Evolutionary conservation across 1,139 yeast species (phyloP).

Genomic region (Sugiyamaella japonica): DNA sequence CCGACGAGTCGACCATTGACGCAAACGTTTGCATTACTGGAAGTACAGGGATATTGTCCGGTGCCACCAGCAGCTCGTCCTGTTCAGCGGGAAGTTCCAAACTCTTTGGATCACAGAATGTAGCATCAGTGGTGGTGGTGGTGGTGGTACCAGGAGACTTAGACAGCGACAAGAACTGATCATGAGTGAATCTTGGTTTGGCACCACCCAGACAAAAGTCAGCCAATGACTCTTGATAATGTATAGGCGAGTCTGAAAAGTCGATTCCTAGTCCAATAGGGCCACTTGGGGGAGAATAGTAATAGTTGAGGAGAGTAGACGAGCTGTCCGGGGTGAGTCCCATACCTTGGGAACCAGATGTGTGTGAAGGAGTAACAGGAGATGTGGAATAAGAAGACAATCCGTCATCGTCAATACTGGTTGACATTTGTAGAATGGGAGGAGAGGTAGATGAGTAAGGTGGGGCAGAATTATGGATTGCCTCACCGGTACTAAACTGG

Average conservation of each 20-base stretch:
- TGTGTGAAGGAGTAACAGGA: conserved; percentile 21
- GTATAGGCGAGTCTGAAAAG: conserved; percentile 17
- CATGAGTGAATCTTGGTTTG: conserved; percentile 2
- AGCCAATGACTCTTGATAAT: conserved; percentile 17
- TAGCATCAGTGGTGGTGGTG: conserved; percentile 4
- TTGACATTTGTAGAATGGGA: conserved; percentile 12
- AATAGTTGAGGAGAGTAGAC: conserved; percentile 4
- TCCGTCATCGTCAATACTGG: conserved; percentile 14
- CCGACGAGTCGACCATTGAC: neutral
- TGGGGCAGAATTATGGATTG: neutral
- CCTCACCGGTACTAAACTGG: neutral
- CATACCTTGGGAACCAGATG: conserved; percentile 3
- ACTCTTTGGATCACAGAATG: conserved; percentile 32
- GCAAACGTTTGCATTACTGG: neutral
- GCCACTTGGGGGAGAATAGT: conserved; percentile 13
- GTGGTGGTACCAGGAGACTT: conserved; percentile 5
- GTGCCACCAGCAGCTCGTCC: neutral
- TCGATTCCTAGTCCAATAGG: conserved; percentile 20
- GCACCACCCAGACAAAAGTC: conserved; percentile 15
- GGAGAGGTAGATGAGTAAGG: conserved; percentile 12
- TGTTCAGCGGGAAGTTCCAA: conserved; percentile 22
- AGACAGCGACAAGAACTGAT: conserved; percentile 1
- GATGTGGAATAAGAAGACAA: conserved; percentile 16
- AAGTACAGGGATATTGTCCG: neutral
- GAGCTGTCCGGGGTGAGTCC: conserved; percentile 1